Conservation (phyloP, 2,329 filamentous ascomycete species). For the Sporothrix variecibatus region DNA sequence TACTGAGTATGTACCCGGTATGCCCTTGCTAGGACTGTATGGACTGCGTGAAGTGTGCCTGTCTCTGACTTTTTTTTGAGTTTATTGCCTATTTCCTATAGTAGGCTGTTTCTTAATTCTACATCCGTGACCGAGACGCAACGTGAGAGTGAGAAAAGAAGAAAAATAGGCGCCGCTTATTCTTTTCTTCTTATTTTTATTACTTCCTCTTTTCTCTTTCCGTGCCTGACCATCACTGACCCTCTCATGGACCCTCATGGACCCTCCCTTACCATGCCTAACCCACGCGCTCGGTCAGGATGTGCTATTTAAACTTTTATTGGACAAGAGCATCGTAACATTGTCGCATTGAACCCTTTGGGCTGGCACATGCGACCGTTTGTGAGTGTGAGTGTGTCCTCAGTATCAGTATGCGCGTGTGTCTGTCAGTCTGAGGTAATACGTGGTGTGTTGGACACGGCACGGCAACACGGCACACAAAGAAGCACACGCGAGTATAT, state of each 20-base stretch:
- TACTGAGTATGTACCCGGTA: background rate
- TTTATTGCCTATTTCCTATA: background rate
- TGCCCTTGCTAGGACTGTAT: background rate
- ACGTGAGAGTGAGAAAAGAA: background rate
- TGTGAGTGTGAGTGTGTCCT: background rate
- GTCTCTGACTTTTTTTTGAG: background rate
- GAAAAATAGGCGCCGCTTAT: background rate
- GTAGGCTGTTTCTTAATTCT: background rate
- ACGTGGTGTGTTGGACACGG: background rate
- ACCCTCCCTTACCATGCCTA: background rate
- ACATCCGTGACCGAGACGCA: conserved; percentile 6
- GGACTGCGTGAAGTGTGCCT: background rate
- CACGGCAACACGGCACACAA: background rate
- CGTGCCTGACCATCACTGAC: background rate
- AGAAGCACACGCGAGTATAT: background rate
- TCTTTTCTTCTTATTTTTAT: background rate
- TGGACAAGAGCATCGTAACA: background rate
- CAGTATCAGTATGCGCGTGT: background rate
- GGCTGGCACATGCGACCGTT: background rate
- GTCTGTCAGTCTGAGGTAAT: background rate
- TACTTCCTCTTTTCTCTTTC: background rate
- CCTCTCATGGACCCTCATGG: background rate
- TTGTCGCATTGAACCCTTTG: background rate
- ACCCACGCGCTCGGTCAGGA: conserved; percentile 15
- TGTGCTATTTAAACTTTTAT: background rate